Percentiles rank a stretch among this genome's conserved stretches.
These are phyloP conservation scores for Talaromyces borbonicus DNA, from an alignment of 495 filamentous ascomycete genomes.

Conservation along the genomic window DNA sequence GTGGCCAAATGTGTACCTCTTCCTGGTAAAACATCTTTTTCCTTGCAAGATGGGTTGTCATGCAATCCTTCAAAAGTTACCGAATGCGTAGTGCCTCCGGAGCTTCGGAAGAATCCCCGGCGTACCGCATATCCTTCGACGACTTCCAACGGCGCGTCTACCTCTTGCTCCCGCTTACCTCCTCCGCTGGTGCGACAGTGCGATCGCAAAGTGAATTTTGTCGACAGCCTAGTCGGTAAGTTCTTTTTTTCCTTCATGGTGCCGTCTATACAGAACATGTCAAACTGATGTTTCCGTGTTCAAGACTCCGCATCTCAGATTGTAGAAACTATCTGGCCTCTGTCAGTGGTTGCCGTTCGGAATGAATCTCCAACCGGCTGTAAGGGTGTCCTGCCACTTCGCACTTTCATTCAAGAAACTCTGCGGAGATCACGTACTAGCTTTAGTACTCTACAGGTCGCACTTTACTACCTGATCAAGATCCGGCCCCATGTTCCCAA, in stretches of 20 bases:
- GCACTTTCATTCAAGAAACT: conserved; percentile 95
- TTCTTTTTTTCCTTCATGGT: conserved; percentile 14
- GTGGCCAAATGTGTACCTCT: conserved; percentile 16
- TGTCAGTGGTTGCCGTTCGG: conserved; percentile 39
- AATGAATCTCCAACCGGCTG: conserved; percentile 35
- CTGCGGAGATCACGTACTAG: conserved; percentile 88
- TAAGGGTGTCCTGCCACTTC: conserved; percentile 74
- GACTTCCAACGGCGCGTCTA: conserved; percentile 30
- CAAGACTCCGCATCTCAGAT: conserved; percentile 96
- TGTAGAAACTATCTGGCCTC: conserved; percentile 95
- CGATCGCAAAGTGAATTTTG: conserved; percentile 90
- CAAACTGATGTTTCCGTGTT: conserved; percentile 16
- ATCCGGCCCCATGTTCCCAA: conserved; percentile 85
- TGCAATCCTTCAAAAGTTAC: conserved; percentile 19
- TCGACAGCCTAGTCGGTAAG: conserved; percentile 99
- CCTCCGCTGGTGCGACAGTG: conserved; percentile 79
- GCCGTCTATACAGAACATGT: conserved; percentile 14
- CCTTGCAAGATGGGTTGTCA: conserved; percentile 22
- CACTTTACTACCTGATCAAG: conserved; percentile 89
- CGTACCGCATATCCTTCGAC: conserved; percentile 48
- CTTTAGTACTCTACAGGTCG: conserved; percentile 95
- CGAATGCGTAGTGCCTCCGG: conserved; percentile 45
- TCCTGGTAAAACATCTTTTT: conserved; percentile 11
- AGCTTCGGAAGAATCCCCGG: conserved; percentile 73
- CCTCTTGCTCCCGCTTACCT: conserved; percentile 53